phyloP scores from a whole-genome alignment of 352 stramenopile genomes.

The Phytophthora litchii region DNA sequence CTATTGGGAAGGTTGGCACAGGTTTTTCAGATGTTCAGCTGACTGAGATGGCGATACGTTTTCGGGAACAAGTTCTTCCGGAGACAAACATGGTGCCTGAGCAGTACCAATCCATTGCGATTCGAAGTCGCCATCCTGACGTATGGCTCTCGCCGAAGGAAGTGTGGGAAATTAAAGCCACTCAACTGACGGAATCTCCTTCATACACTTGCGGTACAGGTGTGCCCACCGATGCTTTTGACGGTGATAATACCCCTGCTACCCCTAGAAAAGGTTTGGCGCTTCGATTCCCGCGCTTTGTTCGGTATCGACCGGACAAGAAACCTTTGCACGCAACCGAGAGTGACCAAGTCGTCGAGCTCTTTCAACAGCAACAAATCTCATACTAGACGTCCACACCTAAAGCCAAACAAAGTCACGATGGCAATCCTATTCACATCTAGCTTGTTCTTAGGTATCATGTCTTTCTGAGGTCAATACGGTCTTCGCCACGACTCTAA shows the following conservation, averaged over 20 bases:
- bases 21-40: constrained; percentile 98
- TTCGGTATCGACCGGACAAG: constrained; percentile 97
- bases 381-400: constrained; percentile 15
- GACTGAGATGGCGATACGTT: constrained; percentile 57
- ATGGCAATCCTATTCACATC: not conserved
- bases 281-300: constrained; percentile 98
- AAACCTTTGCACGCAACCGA: constrained; percentile 94
- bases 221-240: not conserved
- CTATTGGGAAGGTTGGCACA: constrained; percentile 93
- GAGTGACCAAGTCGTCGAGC: constrained; percentile 91
- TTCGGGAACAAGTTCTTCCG: constrained; percentile 48
- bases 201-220: constrained; percentile 92
- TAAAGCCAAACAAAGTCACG: not conserved
- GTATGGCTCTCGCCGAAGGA: constrained; percentile 94
- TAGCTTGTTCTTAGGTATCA: not conserved
- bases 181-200: constrained; percentile 96
- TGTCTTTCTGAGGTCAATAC: constrained; percentile 8
- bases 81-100: constrained; percentile 65
- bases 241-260: constrained; percentile 13
- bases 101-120: constrained; percentile 44
- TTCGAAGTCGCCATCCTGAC: constrained; percentile 80
- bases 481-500: constrained; percentile 3
- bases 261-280: constrained; percentile 88
- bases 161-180: constrained; percentile 99
- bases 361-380: constrained; percentile 63